These are phyloP conservation scores for Wickerhamomyces canadensis DNA, from an alignment of 805 yeast species.

Conservation along the genomic window DNA sequence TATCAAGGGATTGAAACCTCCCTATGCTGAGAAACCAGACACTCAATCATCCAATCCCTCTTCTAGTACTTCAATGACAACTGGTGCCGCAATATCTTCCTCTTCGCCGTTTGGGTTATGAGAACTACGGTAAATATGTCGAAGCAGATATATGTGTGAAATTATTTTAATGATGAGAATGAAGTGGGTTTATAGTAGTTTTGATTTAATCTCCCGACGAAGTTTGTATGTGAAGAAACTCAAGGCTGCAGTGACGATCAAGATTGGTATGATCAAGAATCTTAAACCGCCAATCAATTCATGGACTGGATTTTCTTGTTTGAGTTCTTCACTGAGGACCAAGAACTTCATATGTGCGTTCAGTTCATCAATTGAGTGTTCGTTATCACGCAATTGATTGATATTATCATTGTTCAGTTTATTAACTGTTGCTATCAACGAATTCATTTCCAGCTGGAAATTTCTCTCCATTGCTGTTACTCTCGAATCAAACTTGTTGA, in stretches of 20 bases:
- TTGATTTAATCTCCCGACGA: conserved; percentile 58
- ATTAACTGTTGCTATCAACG: conserved; percentile 3
- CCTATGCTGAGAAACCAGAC: conserved; percentile 27
- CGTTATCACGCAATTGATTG: conserved; percentile 21
- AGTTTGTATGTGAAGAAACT: conserved; percentile 45
- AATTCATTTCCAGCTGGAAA: conserved; percentile 3
- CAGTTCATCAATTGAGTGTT: conserved; percentile 16
- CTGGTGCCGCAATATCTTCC: background rate
- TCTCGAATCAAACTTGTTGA: conserved; percentile 6
- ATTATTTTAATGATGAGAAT: background rate
- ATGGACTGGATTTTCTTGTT: conserved; percentile 16
- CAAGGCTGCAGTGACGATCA: conserved; percentile 28
- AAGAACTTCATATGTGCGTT: conserved; percentile 15
- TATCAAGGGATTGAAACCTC: conserved; percentile 39
- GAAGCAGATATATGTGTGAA: no score
- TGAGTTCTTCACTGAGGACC: conserved; percentile 20
- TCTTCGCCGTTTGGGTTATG: background rate
- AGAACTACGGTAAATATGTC: no score
- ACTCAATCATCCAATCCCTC: no score
- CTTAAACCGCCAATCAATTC: conserved; percentile 22
- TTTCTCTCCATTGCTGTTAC: conserved; percentile 5
- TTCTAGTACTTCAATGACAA: background rate
- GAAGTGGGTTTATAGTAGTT: conserved; percentile 34
- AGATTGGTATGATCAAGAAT: conserved; percentile 21
- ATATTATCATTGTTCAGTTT: conserved; percentile 18